phyloP scores from a whole-genome alignment of 257 asterid species.

The Ilex aquifolium region DNA sequence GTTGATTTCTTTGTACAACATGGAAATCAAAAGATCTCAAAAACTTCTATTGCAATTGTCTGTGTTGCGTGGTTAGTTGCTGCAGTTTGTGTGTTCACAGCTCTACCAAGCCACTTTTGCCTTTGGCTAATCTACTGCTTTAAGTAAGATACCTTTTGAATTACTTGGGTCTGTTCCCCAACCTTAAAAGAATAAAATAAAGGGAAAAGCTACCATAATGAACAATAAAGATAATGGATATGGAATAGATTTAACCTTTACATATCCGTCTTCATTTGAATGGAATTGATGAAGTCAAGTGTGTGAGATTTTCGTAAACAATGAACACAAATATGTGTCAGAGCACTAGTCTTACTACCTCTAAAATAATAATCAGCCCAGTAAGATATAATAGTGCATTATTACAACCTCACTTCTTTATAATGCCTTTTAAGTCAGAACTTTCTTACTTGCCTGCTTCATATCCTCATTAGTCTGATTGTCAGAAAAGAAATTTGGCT shows the following conservation, averaged over 20 bases:
- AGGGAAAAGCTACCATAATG: too few relatives aligned
- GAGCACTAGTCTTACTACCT: too few relatives aligned
- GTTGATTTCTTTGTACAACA: constrained; percentile 35
- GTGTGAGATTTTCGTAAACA: too few relatives aligned
- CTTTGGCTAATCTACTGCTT: constrained; percentile 83
- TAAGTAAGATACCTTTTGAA: constrained; percentile 48
- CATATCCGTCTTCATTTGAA: not conserved
- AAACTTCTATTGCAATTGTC: constrained; percentile 36
- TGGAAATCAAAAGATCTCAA: constrained; percentile 80
- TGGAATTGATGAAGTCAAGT: too few relatives aligned
- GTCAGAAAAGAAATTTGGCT: not conserved
- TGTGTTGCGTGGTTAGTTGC: constrained; percentile 54
- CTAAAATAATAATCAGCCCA: too few relatives aligned
- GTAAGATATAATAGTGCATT: too few relatives aligned
- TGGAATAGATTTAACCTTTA: too few relatives aligned
- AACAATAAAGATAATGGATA: too few relatives aligned
- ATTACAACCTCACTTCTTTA: too few relatives aligned
- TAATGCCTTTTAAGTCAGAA: too few relatives aligned
- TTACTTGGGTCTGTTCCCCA: not conserved
- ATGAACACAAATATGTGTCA: too few relatives aligned
- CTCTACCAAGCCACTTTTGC: constrained; percentile 77
- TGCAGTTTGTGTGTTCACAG: constrained; percentile 61
- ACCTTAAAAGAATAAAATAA: not conserved
- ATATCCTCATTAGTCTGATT: not conserved
- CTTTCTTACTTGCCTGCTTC: not conserved